Percentiles rank a stretch among this genome's conserved stretches.
These are phyloP conservation scores for Lobosporangium transversale DNA, from an alignment of 192 early-diverging fungal genomes.

Conservation along the genomic window DNA sequence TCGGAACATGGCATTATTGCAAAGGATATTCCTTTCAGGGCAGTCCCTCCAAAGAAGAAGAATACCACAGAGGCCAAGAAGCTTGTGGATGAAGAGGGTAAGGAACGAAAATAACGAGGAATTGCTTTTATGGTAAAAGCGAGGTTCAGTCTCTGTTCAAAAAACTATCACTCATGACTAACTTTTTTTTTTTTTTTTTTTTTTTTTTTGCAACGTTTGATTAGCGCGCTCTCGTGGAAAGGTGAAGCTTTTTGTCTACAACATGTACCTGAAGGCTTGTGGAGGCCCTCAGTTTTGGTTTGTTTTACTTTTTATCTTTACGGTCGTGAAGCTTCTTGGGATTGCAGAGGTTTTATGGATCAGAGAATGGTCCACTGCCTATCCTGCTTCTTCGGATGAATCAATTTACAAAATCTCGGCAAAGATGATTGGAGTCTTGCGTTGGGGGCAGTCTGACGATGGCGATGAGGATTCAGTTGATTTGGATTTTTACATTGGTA, in stretches of 20 bases:
- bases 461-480: conserved; percentile 19
- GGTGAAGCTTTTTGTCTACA: conserved; percentile 80
- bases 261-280: conserved; percentile 74
- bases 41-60: conserved; percentile 16
- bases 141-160: background rate
- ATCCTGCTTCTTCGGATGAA: background rate
- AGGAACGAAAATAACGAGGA: too few relatives aligned
- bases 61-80: conserved; percentile 42
- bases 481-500: conserved; percentile 64
- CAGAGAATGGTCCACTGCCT: conserved; percentile 61
- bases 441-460: background rate
- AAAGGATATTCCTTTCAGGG: conserved; percentile 18
- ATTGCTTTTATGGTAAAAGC: background rate
- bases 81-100: conserved; percentile 60
- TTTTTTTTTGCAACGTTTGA: background rate
- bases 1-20: conserved; percentile 26
- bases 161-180: too few relatives aligned
- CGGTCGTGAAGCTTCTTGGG: conserved; percentile 55
- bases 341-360: conserved; percentile 75
- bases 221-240: conserved; percentile 75
- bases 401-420: background rate
- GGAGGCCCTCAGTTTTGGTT: conserved; percentile 74
- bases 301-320: conserved; percentile 53
- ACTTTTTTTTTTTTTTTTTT: too few relatives aligned
- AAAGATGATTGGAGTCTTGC: conserved; percentile 1